A percentile compares a stretch with the other conserved stretches of the same genome.
phyloP scores from a whole-genome alignment of 768 basidiomycete species.

The Gloeophyllum trabeum region DNA sequence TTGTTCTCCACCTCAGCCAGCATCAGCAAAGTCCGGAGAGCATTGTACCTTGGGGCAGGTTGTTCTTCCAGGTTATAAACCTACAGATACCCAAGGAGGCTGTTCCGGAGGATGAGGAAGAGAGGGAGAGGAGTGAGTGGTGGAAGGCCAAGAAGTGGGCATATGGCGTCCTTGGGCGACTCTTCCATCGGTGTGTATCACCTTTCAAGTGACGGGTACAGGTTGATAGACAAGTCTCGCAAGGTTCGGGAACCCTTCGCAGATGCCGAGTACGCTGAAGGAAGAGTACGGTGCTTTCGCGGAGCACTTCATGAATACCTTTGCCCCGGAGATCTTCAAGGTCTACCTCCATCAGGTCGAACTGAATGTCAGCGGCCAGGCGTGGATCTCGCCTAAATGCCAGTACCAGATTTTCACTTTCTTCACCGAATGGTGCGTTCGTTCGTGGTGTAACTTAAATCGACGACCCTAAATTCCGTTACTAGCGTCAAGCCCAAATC shows the following conservation, averaged over 20 bases:
- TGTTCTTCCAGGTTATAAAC: constrained; percentile 74
- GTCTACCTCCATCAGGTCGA: constrained; percentile 66
- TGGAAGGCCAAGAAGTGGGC: constrained; percentile 95
- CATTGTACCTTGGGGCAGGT: constrained; percentile 79
- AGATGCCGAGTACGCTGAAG: constrained; percentile 65
- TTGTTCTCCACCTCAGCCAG: constrained; percentile 56
- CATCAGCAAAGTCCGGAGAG: constrained; percentile 71
- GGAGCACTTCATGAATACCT: constrained; percentile 61
- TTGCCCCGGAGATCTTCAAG: constrained; percentile 82
- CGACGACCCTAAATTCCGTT: neutral
- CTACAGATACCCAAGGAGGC: constrained; percentile 52
- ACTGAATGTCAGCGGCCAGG: constrained; percentile 58
- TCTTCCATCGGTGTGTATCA: constrained; percentile 56
- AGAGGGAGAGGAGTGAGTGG: constrained; percentile 74
- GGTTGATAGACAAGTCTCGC: neutral
- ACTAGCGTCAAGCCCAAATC: constrained; percentile 81
- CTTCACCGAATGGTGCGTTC: constrained; percentile 74
- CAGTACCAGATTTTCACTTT: constrained; percentile 79
- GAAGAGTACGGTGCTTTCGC: constrained; percentile 63
- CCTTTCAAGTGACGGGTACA: neutral
- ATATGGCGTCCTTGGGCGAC: constrained; percentile 62
- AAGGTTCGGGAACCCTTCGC: constrained; percentile 81
- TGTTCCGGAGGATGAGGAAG: constrained; percentile 63
- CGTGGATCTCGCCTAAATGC: constrained; percentile 76
- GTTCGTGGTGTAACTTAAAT: neutral